A percentile compares a stretch with the other conserved stretches of the same genome.
These are phyloP conservation scores for Lactifluus rugatus DNA, from an alignment of 768 basidiomycete species.

Conservation along the genomic window DNA sequence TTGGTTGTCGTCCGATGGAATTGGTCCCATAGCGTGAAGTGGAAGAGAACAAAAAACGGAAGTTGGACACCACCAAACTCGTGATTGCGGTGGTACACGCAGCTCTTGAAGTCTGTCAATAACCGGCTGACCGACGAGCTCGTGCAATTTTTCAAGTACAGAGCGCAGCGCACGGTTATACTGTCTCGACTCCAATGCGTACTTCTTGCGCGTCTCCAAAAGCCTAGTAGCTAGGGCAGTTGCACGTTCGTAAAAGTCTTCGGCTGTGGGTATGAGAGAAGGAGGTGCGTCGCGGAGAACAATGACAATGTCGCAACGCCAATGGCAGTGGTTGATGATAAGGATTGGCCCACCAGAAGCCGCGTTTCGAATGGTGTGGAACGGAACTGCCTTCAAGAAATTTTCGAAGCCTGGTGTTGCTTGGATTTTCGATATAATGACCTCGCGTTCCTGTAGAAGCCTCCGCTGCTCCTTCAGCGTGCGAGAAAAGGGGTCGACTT, in stretches of 20 bases:
- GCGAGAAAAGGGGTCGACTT: background rate
- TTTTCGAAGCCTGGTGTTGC: background rate
- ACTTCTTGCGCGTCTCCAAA: background rate
- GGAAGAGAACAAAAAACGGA: constrained; percentile 12
- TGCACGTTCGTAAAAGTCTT: background rate
- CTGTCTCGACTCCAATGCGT: background rate
- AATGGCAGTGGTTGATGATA: constrained; percentile 3
- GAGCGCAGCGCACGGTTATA: background rate
- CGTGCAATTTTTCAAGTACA: constrained; percentile 3
- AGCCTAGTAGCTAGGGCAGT: background rate
- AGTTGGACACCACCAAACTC: too few relatives aligned
- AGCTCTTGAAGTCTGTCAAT: background rate
- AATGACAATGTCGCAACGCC: constrained; percentile 5
- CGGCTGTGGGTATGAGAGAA: constrained; percentile 1
- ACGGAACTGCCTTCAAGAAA: background rate
- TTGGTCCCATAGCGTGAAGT: constrained; percentile 12
- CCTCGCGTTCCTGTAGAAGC: background rate
- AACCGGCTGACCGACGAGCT: background rate
- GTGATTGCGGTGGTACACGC: background rate
- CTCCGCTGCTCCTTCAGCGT: background rate
- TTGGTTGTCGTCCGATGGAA: background rate
- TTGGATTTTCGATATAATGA: background rate
- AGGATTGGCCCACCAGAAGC: constrained; percentile 3
- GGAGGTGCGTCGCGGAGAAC: background rate
- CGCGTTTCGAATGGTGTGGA: background rate